Base-by-base conservation (phyloP, 768 basidiomycete species). In the Peribolospora baueri region DNA sequence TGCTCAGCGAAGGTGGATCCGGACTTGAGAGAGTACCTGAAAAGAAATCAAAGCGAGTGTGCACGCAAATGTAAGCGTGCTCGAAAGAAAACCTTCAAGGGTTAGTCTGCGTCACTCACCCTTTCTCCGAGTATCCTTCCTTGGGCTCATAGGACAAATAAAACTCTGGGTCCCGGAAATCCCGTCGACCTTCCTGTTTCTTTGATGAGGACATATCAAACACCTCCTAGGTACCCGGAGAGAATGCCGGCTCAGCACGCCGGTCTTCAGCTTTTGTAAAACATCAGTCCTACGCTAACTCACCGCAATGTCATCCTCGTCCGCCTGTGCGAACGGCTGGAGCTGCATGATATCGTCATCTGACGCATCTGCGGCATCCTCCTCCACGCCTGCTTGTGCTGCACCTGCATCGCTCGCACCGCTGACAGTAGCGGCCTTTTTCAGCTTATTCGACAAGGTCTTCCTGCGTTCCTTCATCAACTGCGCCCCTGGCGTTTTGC, bases 61-160 rank as follows among this genome's bases (percentile, higher is more conserved):
- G 13, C 46, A 50, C 52, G 54, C 7, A 48, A 49, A 14, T 7
- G 14, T 4, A 11, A 13, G 42, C 38, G 52, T 5, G n/a, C 36
- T 36, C 11, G 6, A 10, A 13, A 40, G 5, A 9, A 5, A 43
- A 41, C 5, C 42, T n/a, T 14, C 52, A 42, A 51, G 7, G 42
- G 11, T 37, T 38, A 49, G 42, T 42, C 4, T 8, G n/a, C 5
- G 39, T 11, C 7, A 68, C 74, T 55, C 65, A 87, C 88, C 90
- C 90, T 69, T 84, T 85, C 65, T 97, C 90, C 1, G 85, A 80
- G 53, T 74, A 71, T 42, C 82, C 80, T 57, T 81, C 85, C 63
- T 83, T 84, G 66, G 90, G 86, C 62, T 80, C 79, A 70, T 97
- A 79, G 2, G 84, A 82, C 76, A 97, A 79, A 68, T 88, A 97